Evolutionary conservation across 2,329 filamentous ascomycete species (phyloP).

Genomic region (Reticulascus tulasneorum): DNA sequence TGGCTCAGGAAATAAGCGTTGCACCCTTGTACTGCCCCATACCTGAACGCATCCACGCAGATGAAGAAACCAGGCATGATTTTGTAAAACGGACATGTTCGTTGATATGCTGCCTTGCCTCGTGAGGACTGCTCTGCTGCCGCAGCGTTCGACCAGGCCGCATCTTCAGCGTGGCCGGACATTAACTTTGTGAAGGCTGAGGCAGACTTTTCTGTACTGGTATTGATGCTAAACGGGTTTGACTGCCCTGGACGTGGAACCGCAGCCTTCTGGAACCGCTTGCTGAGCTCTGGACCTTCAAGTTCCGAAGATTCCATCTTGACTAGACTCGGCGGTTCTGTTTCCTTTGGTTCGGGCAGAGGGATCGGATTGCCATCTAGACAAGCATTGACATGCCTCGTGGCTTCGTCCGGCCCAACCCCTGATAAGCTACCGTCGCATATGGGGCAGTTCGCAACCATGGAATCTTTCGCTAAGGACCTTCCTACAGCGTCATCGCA

Average conservation of each 20-base stretch:
- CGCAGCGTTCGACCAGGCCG: constrained; percentile 84
- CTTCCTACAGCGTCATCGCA: too few species aligned
- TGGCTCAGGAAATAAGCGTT: constrained; percentile 96
- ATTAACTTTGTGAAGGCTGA: constrained; percentile 93
- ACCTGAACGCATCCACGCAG: constrained; percentile 93
- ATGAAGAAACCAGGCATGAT: constrained; percentile 91
- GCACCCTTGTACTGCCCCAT: constrained; percentile 87
- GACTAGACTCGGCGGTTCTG: constrained; percentile 6
- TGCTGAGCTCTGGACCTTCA: constrained; percentile 36
- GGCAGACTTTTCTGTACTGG: constrained; percentile 30
- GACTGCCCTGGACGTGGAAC: constrained; percentile 75
- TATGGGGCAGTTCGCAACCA: constrained; percentile 64
- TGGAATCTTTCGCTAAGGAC: constrained; percentile 25
- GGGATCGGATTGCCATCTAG: constrained; percentile 75
- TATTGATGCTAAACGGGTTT: constrained; percentile 65
- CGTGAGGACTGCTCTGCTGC: constrained; percentile 72
- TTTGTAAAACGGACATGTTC: constrained; percentile 97
- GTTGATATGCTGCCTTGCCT: constrained; percentile 80
- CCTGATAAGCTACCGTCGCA: constrained; percentile 64
- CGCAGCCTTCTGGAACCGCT: constrained; percentile 62
- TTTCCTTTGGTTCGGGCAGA: constrained; percentile 31
- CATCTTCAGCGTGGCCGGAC: constrained; percentile 85
- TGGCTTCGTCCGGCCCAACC: constrained; percentile 62
- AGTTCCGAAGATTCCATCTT: constrained; percentile 10
- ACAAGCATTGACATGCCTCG: constrained; percentile 87